A percentile compares a stretch with the other conserved stretches of the same genome.
These are phyloP conservation scores for Voacanga thouarsii DNA, from an alignment of 257 asterid species.

Conservation along the genomic window DNA sequence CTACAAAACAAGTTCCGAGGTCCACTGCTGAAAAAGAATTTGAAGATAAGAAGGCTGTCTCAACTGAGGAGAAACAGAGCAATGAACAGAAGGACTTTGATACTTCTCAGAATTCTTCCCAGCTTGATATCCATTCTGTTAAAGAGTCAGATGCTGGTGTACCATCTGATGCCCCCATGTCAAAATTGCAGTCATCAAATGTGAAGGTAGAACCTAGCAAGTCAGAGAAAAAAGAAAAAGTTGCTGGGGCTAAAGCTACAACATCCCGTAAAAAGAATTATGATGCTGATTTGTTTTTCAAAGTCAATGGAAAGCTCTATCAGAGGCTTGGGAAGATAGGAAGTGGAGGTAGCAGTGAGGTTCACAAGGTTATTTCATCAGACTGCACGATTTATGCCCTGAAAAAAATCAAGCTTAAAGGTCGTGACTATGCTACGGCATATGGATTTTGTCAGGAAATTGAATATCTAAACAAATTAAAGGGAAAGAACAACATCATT, in stretches of 20 bases:
- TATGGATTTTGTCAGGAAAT: conserved; percentile 97
- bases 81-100: conserved; percentile 34
- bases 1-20: conserved; percentile 33
- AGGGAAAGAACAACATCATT: conserved; percentile 83
- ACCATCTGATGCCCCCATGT: conserved; percentile 43
- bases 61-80: conserved; percentile 31
- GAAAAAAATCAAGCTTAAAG: conserved; percentile 91
- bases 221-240: conserved; percentile 57
- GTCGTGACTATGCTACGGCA: conserved; percentile 97
- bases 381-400: conserved; percentile 90
- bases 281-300: conserved; percentile 87
- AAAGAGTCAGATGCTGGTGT: conserved; percentile 33
- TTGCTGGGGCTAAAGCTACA: conserved; percentile 52
- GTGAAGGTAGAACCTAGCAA: conserved; percentile 48
- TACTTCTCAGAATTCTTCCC: conserved; percentile 26
- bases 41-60: conserved; percentile 32
- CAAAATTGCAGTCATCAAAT: conserved; percentile 40
- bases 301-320: conserved; percentile 90
- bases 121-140: conserved; percentile 31
- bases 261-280: conserved; percentile 73
- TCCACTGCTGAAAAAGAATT: conserved; percentile 30
- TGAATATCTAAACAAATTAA: conserved; percentile 68
- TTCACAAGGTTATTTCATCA: conserved; percentile 94
- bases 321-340: conserved; percentile 99
- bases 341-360: conserved; percentile 99